phyloP scores from a whole-genome alignment of 106 monocot species.

The Dendrobium chrysotoxum region DNA sequence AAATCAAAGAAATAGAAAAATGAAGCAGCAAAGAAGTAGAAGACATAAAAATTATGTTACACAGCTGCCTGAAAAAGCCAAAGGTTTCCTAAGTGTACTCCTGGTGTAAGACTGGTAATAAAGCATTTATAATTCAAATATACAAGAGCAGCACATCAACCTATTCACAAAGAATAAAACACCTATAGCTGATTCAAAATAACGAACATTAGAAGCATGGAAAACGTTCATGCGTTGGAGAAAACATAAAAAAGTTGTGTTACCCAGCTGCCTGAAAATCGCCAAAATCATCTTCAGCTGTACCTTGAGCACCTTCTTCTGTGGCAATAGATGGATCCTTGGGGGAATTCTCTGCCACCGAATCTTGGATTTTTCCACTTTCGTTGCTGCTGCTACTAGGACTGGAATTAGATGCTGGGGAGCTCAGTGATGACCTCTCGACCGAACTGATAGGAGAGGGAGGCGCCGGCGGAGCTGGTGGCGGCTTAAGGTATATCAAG shows the following conservation, averaged over 20 bases:
- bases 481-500: slow-evolving; percentile 41
- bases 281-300: slow-evolving; percentile 81
- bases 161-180: background rate
- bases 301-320: slow-evolving; percentile 26
- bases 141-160: background rate
- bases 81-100: no score
- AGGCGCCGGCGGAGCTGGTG: slow-evolving; percentile 79
- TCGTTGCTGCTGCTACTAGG: background rate
- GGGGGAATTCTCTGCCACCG: slow-evolving; percentile 12
- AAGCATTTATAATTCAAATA: background rate
- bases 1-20: no score
- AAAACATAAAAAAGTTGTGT: background rate
- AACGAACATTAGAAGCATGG: background rate
- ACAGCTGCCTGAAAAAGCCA: no score
- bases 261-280: slow-evolving; percentile 75
- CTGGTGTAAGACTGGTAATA: no score
- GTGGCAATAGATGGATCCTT: slow-evolving; percentile 9
- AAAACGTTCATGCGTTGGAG: background rate
- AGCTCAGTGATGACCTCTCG: slow-evolving; percentile 22
- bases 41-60: no score
- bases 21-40: no score
- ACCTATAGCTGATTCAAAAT: background rate
- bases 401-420: slow-evolving; percentile 12
- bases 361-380: background rate
- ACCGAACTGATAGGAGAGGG: slow-evolving; percentile 39